Percentiles rank a stretch among this genome's conserved stretches.
These are phyloP conservation scores for Cardamine occulta DNA, from an alignment of 345 rosid species.

Conservation along the genomic window DNA sequence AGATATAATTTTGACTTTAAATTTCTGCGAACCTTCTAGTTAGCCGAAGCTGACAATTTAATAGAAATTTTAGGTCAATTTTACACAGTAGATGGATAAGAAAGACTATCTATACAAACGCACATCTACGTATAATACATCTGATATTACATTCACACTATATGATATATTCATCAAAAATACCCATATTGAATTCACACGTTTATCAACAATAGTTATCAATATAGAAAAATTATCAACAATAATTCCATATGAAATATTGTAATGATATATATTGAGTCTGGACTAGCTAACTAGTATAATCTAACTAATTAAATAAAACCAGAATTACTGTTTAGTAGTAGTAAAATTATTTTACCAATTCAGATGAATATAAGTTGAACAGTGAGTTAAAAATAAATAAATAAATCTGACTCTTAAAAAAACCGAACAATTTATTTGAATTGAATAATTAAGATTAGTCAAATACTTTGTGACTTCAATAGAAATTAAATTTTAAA, in stretches of 20 bases:
- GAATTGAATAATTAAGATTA: neutral
- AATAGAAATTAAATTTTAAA: neutral
- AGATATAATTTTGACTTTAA: neutral
- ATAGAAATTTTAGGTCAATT: conserved; percentile 1
- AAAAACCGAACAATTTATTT: neutral
- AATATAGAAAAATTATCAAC: neutral
- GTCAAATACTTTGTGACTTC: conserved; percentile 4
- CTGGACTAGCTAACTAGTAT: neutral
- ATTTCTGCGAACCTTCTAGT: conserved; percentile 10
- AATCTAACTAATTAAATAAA: too few species aligned
- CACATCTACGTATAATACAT: conserved; percentile 26
- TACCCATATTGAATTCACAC: conserved; percentile 12
- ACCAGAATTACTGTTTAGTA: neutral
- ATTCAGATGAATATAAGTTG: neutral
- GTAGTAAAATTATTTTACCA: neutral
- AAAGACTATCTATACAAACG: conserved; percentile 11
- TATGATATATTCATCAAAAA: neutral
- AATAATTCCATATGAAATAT: neutral
- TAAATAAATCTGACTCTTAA: neutral
- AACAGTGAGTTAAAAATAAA: neutral
- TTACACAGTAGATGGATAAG: conserved; percentile 30
- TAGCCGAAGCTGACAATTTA: neutral
- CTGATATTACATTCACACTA: neutral
- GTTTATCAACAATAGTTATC: neutral
- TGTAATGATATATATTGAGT: neutral